Evolutionary conservation across 2,329 filamentous ascomycete genomes (phyloP).

Genomic region (Colletotrichum truncatum): DNA sequence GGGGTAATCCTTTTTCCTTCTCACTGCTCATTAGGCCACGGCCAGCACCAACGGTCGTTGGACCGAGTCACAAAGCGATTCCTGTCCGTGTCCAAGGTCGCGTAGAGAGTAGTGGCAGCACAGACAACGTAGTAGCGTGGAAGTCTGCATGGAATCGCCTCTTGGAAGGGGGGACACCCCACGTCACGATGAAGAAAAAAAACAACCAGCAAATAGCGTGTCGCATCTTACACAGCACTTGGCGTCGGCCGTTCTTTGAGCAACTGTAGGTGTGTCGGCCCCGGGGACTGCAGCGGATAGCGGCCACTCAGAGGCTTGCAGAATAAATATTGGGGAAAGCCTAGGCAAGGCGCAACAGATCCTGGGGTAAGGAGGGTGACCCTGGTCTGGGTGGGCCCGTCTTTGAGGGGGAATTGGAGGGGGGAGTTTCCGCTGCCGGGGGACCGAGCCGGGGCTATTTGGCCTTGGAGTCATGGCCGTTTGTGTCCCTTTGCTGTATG

Average conservation of each 20-base stretch:
- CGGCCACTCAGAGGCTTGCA: conserved; percentile 15
- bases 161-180: not conserved
- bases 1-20: too few species aligned
- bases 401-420: not conserved
- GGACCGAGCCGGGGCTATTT: conserved; percentile 2
- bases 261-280: not conserved
- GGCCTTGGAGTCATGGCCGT: not conserved
- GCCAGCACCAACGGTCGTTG: not conserved
- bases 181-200: not conserved
- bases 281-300: conserved; percentile 13
- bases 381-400: conserved; percentile 2
- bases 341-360: conserved; percentile 2
- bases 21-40: not conserved
- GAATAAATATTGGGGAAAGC: conserved; percentile 1
- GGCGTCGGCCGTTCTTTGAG: not conserved
- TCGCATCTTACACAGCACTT: conserved; percentile 12
- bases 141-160: not conserved
- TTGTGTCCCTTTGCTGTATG: too few species aligned
- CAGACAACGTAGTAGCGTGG: too few species aligned
- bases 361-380: conserved; percentile 17
- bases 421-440: conserved; percentile 11
- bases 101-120: too few species aligned
- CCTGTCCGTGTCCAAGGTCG: too few species aligned
- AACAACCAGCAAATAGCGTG: conserved; percentile 12
- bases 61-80: too few species aligned